phyloP scores from a whole-genome alignment of 345 rosid species.

The thale cress (Arabidopsis thaliana) region TAIR10.1 NC_003070.9:18370501-18371000 shows the following conservation, averaged over 20 bases:
- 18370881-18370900: slow-evolving; percentile 89
- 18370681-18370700: neutral
- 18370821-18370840: slow-evolving; percentile 96
- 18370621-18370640: neutral
- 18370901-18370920: slow-evolving; percentile 98
- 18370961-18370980: slow-evolving; percentile 95
- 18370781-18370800: slow-evolving; percentile 63
- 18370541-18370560: slow-evolving; percentile 3
- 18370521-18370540: neutral
- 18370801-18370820: slow-evolving; percentile 86
- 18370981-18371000: slow-evolving; percentile 58
- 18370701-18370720: neutral
- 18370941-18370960: slow-evolving; percentile 82
- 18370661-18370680: neutral
- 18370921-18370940: slow-evolving; percentile 98
- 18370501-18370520: slow-evolving; percentile 4
- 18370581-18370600: neutral
- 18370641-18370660: neutral
- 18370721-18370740: slow-evolving; percentile 12
- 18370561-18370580: neutral
- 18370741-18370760: neutral
- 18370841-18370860: slow-evolving; percentile 79
- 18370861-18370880: slow-evolving; percentile 72
- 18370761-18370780: neutral
- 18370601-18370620: neutral